A percentile compares a stretch with the other conserved stretches of the same genome.
Evolutionary conservation across 805 yeast species (phyloP).

Genomic region (Maudiozyma pseudohumilis): DNA sequence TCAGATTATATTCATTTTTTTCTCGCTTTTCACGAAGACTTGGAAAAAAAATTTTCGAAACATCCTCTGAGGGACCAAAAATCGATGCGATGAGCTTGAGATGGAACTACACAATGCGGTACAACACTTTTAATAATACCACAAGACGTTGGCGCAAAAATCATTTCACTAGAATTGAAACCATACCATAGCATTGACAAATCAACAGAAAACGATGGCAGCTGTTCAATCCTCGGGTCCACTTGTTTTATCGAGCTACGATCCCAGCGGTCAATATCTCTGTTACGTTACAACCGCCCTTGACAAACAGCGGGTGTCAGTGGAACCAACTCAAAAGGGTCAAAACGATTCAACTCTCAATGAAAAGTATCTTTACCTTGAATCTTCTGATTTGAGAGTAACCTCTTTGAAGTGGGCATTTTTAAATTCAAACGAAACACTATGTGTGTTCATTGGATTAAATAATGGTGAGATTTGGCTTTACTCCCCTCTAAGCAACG

Average conservation of each 20-base stretch:
- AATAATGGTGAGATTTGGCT: slow-evolving; percentile 54
- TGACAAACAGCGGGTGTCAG: slow-evolving; percentile 60
- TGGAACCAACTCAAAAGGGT: slow-evolving; percentile 37
- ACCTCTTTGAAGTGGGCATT: slow-evolving; percentile 19
- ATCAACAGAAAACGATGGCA: too few relatives aligned
- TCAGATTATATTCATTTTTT: too few relatives aligned
- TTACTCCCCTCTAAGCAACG: slow-evolving; percentile 58
- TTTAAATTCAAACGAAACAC: slow-evolving; percentile 30
- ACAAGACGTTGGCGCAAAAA: neutral
- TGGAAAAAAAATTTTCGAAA: too few relatives aligned
- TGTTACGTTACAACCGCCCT: slow-evolving; percentile 60
- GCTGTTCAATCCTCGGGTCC: slow-evolving; percentile 5
- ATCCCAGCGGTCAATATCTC: slow-evolving; percentile 49
- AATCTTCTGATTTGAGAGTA: slow-evolving; percentile 18
- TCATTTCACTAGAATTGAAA: too few relatives aligned
- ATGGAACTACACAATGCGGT: neutral
- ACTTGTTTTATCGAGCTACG: slow-evolving; percentile 39
- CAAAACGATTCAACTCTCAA: slow-evolving; percentile 29
- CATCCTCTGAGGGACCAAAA: too few relatives aligned
- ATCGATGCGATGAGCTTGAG: slow-evolving; percentile 11
- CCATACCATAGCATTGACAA: too few relatives aligned
- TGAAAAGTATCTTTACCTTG: slow-evolving; percentile 20
- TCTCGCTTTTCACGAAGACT: too few relatives aligned
- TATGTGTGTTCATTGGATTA: slow-evolving; percentile 50
- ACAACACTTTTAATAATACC: neutral